Evolutionary conservation across 345 rosid species (phyloP).

Genomic region (Psidium guajava): DNA sequence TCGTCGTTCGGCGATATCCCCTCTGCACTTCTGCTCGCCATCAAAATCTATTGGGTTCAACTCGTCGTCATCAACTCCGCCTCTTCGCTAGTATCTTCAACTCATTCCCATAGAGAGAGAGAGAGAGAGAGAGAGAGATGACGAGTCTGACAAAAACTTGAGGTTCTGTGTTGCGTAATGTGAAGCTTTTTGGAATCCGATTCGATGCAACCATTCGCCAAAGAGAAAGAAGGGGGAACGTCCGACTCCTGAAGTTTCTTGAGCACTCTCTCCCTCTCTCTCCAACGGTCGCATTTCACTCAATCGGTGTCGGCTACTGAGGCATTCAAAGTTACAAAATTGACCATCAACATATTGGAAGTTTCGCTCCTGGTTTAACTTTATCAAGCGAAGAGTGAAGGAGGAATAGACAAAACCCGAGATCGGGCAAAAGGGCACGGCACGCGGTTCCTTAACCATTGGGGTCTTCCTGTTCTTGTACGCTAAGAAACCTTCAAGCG

Average conservation of each 20-base stretch:
- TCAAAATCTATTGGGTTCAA: neutral
- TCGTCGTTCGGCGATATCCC: conserved; percentile 12
- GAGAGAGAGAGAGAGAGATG: neutral
- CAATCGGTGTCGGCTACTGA: conserved; percentile 12
- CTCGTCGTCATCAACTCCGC: neutral
- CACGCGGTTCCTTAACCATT: neutral
- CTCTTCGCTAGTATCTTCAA: neutral
- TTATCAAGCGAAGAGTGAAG: neutral
- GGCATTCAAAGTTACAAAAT: neutral
- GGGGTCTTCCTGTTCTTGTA: neutral
- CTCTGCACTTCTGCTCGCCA: conserved; percentile 26
- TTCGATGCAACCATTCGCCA: neutral
- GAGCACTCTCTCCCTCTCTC: neutral
- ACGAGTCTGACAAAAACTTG: neutral
- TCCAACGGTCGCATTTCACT: conserved; percentile 46
- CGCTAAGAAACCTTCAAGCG: neutral
- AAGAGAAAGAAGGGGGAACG: neutral
- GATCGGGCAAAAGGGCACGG: neutral
- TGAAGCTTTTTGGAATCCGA: neutral
- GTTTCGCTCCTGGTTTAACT: neutral
- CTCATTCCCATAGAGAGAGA: neutral
- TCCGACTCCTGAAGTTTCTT: neutral
- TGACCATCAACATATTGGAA: neutral
- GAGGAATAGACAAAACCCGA: neutral
- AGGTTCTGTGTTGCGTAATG: neutral